A percentile compares a stretch with the other conserved stretches of the same genome.
These are phyloP conservation scores for Aspergillus fumigatus DNA, from an alignment of 2,329 filamentous ascomycete genomes.

Conservation along the genomic window DNA sequence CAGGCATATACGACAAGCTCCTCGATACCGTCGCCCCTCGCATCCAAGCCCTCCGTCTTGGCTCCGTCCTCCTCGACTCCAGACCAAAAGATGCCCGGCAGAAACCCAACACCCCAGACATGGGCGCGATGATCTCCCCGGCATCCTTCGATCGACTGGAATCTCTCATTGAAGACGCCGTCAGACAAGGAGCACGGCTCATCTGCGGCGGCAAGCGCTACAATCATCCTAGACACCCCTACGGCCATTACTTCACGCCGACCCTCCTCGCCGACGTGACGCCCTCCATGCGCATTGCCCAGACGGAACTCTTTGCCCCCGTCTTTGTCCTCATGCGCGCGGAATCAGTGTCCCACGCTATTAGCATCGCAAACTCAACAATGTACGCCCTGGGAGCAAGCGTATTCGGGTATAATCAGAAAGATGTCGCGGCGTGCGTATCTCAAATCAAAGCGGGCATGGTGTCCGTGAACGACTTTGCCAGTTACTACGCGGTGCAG, in stretches of 20 bases:
- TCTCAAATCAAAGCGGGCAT: slow-evolving; percentile 73
- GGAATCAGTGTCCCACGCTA: slow-evolving; percentile 59
- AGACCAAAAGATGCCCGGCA: slow-evolving; percentile 14
- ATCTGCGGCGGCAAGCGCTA: slow-evolving; percentile 73
- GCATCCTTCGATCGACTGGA: slow-evolving; percentile 73
- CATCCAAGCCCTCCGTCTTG: slow-evolving; percentile 70
- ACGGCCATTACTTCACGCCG: slow-evolving; percentile 86
- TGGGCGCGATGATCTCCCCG: slow-evolving; percentile 86
- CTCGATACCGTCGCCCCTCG: slow-evolving; percentile 66
- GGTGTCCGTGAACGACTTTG: slow-evolving; percentile 95
- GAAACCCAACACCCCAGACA: slow-evolving; percentile 50
- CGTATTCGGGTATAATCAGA: slow-evolving; percentile 71
- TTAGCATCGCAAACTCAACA: slow-evolving; percentile 77
- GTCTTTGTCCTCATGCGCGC: slow-evolving; percentile 82
- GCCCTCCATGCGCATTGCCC: slow-evolving; percentile 76
- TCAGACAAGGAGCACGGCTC: slow-evolving; percentile 71
- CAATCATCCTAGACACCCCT: slow-evolving; percentile 66
- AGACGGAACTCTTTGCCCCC: slow-evolving; percentile 88
- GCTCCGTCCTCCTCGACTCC: slow-evolving; percentile 59
- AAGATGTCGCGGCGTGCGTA: slow-evolving; percentile 61
- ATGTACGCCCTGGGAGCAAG: slow-evolving; percentile 82
- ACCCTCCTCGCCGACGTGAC: slow-evolving; percentile 91
- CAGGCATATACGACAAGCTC: slow-evolving; percentile 69
- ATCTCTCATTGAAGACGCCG: slow-evolving; percentile 69
- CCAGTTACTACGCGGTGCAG: slow-evolving; percentile 86